Conservation (phyloP, 306 rosid species). For the Argentina anserina region DNA sequence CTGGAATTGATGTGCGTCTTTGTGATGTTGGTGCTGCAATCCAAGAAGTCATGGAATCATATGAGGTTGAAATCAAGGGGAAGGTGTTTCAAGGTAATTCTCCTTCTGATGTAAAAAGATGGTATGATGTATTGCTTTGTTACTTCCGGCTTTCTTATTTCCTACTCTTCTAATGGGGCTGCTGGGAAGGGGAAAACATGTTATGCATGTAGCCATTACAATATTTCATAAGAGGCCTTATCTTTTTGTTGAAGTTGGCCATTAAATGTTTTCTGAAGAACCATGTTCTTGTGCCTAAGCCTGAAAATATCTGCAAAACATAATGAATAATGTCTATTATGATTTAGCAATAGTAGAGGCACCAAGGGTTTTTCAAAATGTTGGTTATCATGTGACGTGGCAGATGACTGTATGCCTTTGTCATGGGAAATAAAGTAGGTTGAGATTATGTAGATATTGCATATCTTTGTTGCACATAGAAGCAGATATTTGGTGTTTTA, state of each 20-base stretch:
- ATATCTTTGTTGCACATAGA: neutral
- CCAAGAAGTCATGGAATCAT: slow-evolving; percentile 97
- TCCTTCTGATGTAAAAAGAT: neutral
- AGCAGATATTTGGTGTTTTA: neutral
- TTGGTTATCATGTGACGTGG: neutral
- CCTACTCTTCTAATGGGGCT: too few relatives aligned
- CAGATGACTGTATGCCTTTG: neutral
- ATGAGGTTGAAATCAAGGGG: slow-evolving; percentile 94
- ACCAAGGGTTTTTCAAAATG: neutral
- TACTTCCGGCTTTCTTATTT: neutral
- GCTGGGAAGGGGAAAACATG: too few relatives aligned
- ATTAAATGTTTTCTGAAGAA: too few relatives aligned
- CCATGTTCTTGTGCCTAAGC: too few relatives aligned
- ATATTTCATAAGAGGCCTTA: too few relatives aligned
- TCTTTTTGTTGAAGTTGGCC: too few relatives aligned
- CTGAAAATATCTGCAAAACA: too few relatives aligned
- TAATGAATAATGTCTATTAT: too few relatives aligned
- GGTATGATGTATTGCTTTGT: neutral
- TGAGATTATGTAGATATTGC: neutral
- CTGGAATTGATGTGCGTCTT: slow-evolving; percentile 94
- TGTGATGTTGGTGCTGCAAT: slow-evolving; percentile 98
- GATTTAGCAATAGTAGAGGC: too few relatives aligned
- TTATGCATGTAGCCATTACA: too few relatives aligned
- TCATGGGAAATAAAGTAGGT: too few relatives aligned
- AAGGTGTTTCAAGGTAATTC: slow-evolving; percentile 75